Conservation (phyloP, 192 early-diverging fungal genomes). For the Coemansia umbellata region DNA sequence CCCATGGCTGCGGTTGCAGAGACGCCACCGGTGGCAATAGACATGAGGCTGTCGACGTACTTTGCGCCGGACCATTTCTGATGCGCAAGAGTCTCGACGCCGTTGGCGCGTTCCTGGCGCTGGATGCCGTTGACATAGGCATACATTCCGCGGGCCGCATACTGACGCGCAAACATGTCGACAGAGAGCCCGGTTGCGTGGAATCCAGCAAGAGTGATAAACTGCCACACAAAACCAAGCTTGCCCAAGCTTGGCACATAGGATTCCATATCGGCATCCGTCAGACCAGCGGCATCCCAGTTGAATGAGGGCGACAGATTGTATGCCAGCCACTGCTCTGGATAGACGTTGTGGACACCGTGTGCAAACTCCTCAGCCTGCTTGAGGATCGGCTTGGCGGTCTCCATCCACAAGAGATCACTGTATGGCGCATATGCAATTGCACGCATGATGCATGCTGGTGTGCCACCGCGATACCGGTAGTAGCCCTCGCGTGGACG, state of each 20-base stretch:
- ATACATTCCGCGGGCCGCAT: conserved; percentile 84
- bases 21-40: conserved; percentile 89
- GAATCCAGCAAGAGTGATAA: conserved; percentile 95
- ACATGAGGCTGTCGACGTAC: conserved; percentile 87
- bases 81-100: conserved; percentile 89
- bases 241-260: conserved; percentile 81
- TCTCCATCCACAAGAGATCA: conserved; percentile 97
- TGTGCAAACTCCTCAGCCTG: conserved; percentile 89
- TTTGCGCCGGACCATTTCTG: conserved; percentile 94
- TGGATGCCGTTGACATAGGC: conserved; percentile 92
- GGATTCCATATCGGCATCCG: conserved; percentile 79
- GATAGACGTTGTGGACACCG: conserved; percentile 75
- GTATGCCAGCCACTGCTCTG: conserved; percentile 87
- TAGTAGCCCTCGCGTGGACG: conserved; percentile 94
- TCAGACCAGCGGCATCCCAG: conserved; percentile 96
- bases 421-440: conserved; percentile 84
- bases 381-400: conserved; percentile 85
- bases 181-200: conserved; percentile 86
- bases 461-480: conserved; percentile 93
- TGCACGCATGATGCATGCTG: conserved; percentile 78
- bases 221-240: conserved; percentile 97
- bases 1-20: conserved; percentile 95
- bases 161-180: conserved; percentile 84
- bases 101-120: conserved; percentile 83
- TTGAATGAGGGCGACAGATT: conserved; percentile 98